Percentiles rank a stretch among this genome's conserved stretches.
Evolutionary conservation across 2,329 filamentous ascomycete genomes (phyloP).

Genomic region (Arachnomyces sp.): DNA sequence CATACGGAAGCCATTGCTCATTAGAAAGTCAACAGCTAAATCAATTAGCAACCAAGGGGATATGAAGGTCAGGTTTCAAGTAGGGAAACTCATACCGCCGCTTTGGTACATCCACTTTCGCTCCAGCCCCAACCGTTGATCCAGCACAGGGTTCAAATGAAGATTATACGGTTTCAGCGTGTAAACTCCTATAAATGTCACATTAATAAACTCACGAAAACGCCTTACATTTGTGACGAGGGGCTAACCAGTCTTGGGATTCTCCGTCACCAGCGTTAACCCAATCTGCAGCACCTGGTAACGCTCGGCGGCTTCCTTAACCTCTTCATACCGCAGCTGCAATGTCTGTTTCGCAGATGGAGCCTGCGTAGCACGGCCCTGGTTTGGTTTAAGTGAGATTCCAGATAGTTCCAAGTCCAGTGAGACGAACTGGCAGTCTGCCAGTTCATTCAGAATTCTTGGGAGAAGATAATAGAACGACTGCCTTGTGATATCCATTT

Average conservation of each 20-base stretch:
- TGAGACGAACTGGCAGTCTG: conserved; percentile 52
- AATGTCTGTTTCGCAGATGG: conserved; percentile 41
- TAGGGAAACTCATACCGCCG: conserved; percentile 32
- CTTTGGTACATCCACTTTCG: conserved; percentile 53
- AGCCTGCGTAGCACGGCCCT: conserved; percentile 20
- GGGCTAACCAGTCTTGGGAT: conserved; percentile 39
- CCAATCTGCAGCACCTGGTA: conserved; percentile 60
- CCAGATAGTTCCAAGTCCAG: conserved; percentile 62
- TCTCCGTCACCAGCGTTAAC: conserved; percentile 56
- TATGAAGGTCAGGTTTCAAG: conserved; percentile 1
- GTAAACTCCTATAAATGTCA: conserved; percentile 38
- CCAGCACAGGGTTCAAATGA: conserved; percentile 49
- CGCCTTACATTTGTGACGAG: neutral
- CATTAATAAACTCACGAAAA: conserved; percentile 3
- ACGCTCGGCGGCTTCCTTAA: conserved; percentile 51
- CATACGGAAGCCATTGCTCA: conserved; percentile 51
- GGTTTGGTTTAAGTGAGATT: conserved; percentile 37
- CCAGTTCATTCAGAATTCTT: conserved; percentile 49
- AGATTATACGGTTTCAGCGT: conserved; percentile 57
- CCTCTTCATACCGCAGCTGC: conserved; percentile 54
- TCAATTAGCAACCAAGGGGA: conserved; percentile 6
- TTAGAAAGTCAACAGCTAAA: conserved; percentile 52
- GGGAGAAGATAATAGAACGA: conserved; percentile 46
- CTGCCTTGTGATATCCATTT: conserved; percentile 50
- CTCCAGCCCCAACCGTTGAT: conserved; percentile 48